A percentile compares a stretch with the other conserved stretches of the same genome.
Evolutionary conservation across 2,329 filamentous ascomycete species (phyloP).

Genomic region (Colletotrichum abscissum): DNA sequence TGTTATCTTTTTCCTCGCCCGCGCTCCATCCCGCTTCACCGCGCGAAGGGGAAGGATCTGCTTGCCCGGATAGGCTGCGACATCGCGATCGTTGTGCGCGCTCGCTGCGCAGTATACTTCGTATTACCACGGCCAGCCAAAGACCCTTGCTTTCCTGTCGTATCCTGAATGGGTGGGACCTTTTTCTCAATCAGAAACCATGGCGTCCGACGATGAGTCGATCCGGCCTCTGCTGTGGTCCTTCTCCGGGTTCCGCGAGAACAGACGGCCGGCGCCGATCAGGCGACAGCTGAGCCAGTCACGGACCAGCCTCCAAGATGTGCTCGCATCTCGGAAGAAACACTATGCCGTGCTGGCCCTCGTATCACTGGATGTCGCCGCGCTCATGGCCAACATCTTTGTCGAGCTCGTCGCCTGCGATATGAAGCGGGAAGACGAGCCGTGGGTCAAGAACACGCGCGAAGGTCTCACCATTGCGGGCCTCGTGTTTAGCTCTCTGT

Average conservation of each 20-base stretch:
- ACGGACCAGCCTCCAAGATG: slow-evolving; percentile 23
- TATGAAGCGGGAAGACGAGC: slow-evolving; percentile 49
- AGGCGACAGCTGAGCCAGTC: slow-evolving; percentile 31
- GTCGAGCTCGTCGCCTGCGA: slow-evolving; percentile 62
- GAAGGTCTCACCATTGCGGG: slow-evolving; percentile 61
- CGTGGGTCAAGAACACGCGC: slow-evolving; percentile 53
- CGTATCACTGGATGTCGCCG: slow-evolving; percentile 57
- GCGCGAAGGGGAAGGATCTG: background rate
- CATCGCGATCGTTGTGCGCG: background rate
- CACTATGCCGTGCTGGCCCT: slow-evolving; percentile 57
- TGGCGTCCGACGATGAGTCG: slow-evolving; percentile 29
- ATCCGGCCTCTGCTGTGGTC: slow-evolving; percentile 30
- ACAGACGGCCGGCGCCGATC: slow-evolving; percentile 24
- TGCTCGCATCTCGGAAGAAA: slow-evolving; percentile 49
- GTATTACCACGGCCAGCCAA: background rate
- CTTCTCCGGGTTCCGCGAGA: slow-evolving; percentile 33
- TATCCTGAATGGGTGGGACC: background rate
- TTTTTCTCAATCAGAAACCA: background rate
- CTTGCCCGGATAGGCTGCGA: slow-evolving; percentile 17
- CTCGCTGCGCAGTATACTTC: background rate
- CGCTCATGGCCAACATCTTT: slow-evolving; percentile 59
- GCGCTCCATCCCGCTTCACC: background rate
- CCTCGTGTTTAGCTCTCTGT: slow-evolving; percentile 71
- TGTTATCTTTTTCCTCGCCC: background rate
- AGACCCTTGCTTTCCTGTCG: background rate